Base-by-base conservation (phyloP, 129 eudicot species). In the Centella asiatica region DNA sequence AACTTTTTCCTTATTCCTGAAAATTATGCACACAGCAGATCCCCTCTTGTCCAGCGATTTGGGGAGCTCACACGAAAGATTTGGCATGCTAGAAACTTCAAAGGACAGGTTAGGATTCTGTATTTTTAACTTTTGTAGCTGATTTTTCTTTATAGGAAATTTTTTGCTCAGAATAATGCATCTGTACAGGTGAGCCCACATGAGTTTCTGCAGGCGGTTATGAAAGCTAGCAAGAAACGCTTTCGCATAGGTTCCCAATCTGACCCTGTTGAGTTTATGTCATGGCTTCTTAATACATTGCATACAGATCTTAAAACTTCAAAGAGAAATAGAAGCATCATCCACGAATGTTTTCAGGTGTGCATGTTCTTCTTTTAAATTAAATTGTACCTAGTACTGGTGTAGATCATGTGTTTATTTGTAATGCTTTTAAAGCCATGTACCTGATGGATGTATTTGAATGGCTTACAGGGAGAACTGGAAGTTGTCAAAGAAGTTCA, bases 61-160 rank as follows among this genome's bases (percentile, higher is more conserved):
- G 98, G 98, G 64, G 98, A 90, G 84, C 98, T 92, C 64, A 92
- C 98, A 25, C 73, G 95, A 76, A 92, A 92, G 78, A 82, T 92
- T 47, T 92, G 98, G 98, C 98, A 92, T 78, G 86, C 90, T 7
- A 77, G 88, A 40, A 92, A 92, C 77, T 92, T 92, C 50, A 92
- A 92, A 74, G 96, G 98, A 67, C 96, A 92, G 94, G 98, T 92
- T 39, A 51, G 51, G 64, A 18, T 39, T n/a, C 12, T 48, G 50
- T 55, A 48, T 36, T 66, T 8, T 23, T 24, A 15, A 31, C 26
- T 47, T 12, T 27, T 50, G 1, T 24, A 32, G 6, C 2, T 17
- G 11, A 40, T 2, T 40, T 39, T 15, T 20, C 42, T 46, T 39
- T 9, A 27, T 25, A 47, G 24, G 34, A 18, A n/a, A 40, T 13